phyloP scores from a whole-genome alignment of 1,284 basidiomycete species.

The Trichosporon asahii region DNA sequence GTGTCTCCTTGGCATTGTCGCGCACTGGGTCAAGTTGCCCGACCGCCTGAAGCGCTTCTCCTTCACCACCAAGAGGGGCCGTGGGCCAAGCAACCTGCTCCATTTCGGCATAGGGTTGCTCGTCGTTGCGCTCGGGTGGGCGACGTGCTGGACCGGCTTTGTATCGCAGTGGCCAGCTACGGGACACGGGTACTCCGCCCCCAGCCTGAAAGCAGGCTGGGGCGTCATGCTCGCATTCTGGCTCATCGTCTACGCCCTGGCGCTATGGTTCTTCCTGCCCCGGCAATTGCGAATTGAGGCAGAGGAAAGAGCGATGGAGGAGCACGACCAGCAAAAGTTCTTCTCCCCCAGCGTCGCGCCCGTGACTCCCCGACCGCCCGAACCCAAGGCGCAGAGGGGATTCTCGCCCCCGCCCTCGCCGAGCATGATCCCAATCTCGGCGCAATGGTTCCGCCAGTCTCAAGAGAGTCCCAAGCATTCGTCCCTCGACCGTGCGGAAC shows the following conservation, averaged over 20 bases:
- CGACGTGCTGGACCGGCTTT: conserved; percentile 35
- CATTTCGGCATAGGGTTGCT: conserved; percentile 37
- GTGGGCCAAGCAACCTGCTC: conserved; percentile 37
- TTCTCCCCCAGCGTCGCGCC: conserved; percentile 12
- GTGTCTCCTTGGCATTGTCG: conserved; percentile 58
- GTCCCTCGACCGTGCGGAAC: neutral
- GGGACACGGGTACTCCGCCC: conserved; percentile 24
- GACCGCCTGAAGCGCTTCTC: conserved; percentile 9
- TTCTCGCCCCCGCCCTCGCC: neutral
- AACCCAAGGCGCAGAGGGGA: conserved; percentile 1
- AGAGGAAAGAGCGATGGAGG: conserved; percentile 7
- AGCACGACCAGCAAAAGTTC: conserved; percentile 14
- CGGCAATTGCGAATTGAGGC: conserved; percentile 25
- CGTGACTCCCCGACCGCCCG: conserved; percentile 13
- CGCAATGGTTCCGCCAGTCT: neutral
- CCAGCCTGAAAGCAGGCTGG: conserved; percentile 39
- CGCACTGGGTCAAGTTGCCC: conserved; percentile 55
- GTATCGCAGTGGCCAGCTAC: conserved; percentile 31
- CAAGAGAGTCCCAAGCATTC: neutral
- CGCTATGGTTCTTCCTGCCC: conserved; percentile 28
- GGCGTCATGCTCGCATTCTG: conserved; percentile 30
- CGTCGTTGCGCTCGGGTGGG: conserved; percentile 35
- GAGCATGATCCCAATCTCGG: neutral
- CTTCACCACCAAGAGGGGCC: conserved; percentile 29
- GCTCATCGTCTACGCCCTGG: conserved; percentile 26